These are phyloP conservation scores for Phytophthora melonis DNA, from an alignment of 352 stramenopile species.

Conservation along the genomic window DNA sequence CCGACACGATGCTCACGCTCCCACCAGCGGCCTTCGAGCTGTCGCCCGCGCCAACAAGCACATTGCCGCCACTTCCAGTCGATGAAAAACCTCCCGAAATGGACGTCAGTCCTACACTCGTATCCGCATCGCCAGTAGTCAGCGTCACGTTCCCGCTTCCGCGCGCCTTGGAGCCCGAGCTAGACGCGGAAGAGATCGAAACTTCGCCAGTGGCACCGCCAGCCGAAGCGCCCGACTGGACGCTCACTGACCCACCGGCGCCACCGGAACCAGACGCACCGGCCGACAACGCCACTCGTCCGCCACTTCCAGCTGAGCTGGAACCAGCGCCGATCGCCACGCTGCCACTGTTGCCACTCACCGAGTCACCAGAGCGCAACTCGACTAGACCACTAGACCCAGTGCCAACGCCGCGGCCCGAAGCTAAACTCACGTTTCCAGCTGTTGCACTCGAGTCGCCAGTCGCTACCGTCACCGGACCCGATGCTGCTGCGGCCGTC, in stretches of 20 bases:
- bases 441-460: conserved; percentile 5
- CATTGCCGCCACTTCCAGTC: conserved; percentile 1
- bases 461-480: conserved; percentile 11
- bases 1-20: conserved; percentile 19
- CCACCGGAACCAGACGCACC: conserved; percentile 8
- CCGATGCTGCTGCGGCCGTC: not conserved
- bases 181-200: conserved; percentile 13
- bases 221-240: conserved; percentile 15
- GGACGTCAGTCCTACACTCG: conserved; percentile 11
- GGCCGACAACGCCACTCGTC: conserved; percentile 9
- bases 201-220: conserved; percentile 7
- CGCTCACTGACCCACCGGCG: conserved; percentile 11
- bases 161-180: conserved; percentile 12
- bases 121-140: conserved; percentile 13
- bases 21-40: conserved; percentile 8
- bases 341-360: conserved; percentile 9
- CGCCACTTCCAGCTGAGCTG: conserved; percentile 14
- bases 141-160: conserved; percentile 14
- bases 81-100: conserved; percentile 17
- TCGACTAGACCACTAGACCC: conserved; percentile 11
- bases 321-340: conserved; percentile 11
- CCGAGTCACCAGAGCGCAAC: conserved; percentile 14
- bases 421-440: conserved; percentile 11
- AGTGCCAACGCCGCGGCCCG: conserved; percentile 5
- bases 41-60: conserved; percentile 11